Evolutionary conservation across 2,329 filamentous ascomycete genomes (phyloP).

Genomic region (Aspergillus tubingensis): DNA sequence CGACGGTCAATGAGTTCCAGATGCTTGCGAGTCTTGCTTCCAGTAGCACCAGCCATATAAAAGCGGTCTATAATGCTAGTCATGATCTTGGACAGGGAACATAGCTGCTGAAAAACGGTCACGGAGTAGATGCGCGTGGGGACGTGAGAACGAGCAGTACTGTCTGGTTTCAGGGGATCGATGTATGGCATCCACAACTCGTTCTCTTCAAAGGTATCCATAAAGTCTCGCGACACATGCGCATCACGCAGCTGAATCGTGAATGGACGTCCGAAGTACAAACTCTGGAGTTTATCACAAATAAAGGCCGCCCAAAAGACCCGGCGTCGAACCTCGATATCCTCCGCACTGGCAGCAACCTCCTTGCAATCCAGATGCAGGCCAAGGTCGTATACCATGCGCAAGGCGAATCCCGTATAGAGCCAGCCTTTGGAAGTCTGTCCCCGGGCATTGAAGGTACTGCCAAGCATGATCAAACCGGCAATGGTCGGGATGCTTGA

Average conservation of each 20-base stretch:
- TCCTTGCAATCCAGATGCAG: slow-evolving; percentile 44
- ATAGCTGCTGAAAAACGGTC: slow-evolving; percentile 40
- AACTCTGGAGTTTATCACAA: slow-evolving; percentile 55
- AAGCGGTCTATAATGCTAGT: slow-evolving; percentile 40
- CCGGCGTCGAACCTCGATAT: slow-evolving; percentile 31
- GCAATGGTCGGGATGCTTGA: slow-evolving; percentile 9
- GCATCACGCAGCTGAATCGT: slow-evolving; percentile 33
- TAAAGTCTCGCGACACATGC: slow-evolving; percentile 32
- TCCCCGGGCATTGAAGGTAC: slow-evolving; percentile 9
- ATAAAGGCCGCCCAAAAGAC: slow-evolving; percentile 39
- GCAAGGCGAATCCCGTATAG: slow-evolving; percentile 55
- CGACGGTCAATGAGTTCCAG: slow-evolving; percentile 29
- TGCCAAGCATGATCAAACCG: neutral
- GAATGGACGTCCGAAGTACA: slow-evolving; percentile 57
- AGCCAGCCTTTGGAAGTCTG: slow-evolving; percentile 43
- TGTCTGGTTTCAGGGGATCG: neutral
- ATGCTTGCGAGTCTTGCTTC: slow-evolving; percentile 21
- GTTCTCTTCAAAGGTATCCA: slow-evolving; percentile 34
- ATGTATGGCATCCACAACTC: slow-evolving; percentile 29
- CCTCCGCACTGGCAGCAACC: slow-evolving; percentile 18
- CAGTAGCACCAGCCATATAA: slow-evolving; percentile 34
- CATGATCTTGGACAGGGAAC: slow-evolving; percentile 40
- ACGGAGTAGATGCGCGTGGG: slow-evolving; percentile 32
- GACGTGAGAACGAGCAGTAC: neutral
- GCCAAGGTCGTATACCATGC: slow-evolving; percentile 56